Percentiles rank a stretch among this genome's conserved stretches.
These are phyloP conservation scores for Boletus reticuloceps DNA, from an alignment of 768 basidiomycete genomes.

Conservation along the genomic window DNA sequence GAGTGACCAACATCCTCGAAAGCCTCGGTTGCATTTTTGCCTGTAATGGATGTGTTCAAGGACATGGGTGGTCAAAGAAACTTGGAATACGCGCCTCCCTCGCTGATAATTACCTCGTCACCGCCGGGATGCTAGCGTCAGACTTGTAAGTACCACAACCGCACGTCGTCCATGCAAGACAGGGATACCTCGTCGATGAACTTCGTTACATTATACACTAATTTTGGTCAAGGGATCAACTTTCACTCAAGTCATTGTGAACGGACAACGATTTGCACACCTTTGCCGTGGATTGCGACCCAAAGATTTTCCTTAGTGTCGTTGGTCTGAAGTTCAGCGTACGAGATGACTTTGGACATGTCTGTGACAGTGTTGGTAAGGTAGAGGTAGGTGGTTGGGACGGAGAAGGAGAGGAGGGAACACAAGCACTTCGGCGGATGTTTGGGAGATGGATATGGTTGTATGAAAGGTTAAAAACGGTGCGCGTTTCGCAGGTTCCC, in stretches of 20 bases:
- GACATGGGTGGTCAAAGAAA: background rate
- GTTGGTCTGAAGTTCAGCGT: slow-evolving; percentile 78
- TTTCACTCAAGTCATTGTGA: background rate
- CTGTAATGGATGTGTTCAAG: slow-evolving; percentile 39
- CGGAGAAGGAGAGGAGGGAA: slow-evolving; percentile 3
- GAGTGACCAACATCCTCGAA: slow-evolving; percentile 99
- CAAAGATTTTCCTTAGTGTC: slow-evolving; percentile 73
- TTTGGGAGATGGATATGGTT: slow-evolving; percentile 1
- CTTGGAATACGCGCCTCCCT: slow-evolving; percentile 66
- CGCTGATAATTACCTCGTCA: slow-evolving; percentile 94
- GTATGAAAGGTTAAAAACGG: slow-evolving; percentile 8
- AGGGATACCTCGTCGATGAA: slow-evolving; percentile 88
- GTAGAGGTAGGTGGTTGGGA: slow-evolving; percentile 13
- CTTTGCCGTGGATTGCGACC: slow-evolving; percentile 83
- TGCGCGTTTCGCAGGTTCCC: slow-evolving; percentile 27
- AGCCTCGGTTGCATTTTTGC: slow-evolving; percentile 94
- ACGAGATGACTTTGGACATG: slow-evolving; percentile 55
- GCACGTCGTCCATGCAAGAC: background rate
- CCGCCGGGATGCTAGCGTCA: slow-evolving; percentile 85
- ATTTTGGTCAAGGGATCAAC: slow-evolving; percentile 4
- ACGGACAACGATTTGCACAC: slow-evolving; percentile 36
- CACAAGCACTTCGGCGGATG: background rate
- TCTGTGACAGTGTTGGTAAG: slow-evolving; percentile 19
- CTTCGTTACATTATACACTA: slow-evolving; percentile 91
- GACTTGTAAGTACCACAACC: slow-evolving; percentile 2